These are phyloP conservation scores for Tanacetum coccineum DNA, from an alignment of 129 eudicot genomes.

Conservation along the genomic window DNA sequence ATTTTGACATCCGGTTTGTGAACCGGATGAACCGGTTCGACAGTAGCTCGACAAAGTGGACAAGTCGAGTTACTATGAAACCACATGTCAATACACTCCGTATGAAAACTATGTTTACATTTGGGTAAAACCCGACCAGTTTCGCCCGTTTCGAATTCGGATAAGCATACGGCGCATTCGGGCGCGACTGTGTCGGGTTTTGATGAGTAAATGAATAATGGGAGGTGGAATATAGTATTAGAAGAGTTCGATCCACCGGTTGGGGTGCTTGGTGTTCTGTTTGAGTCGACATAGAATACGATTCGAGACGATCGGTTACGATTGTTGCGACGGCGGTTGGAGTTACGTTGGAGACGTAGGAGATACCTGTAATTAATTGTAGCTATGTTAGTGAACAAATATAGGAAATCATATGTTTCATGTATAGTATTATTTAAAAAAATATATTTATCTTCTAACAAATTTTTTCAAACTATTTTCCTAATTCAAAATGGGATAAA, in stretches of 20 bases:
- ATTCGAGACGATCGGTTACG: slow-evolving; percentile 41
- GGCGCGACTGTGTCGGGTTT: slow-evolving; percentile 15
- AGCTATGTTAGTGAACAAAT: too few relatives aligned
- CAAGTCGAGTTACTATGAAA: slow-evolving; percentile 75
- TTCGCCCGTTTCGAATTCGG: slow-evolving; percentile 74
- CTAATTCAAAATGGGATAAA: too few relatives aligned
- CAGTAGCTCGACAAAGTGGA: slow-evolving; percentile 84
- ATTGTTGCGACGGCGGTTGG: slow-evolving; percentile 44
- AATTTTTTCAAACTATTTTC: too few relatives aligned
- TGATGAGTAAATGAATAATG: slow-evolving; percentile 41
- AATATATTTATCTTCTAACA: too few relatives aligned
- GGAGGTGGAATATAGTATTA: slow-evolving; percentile 52
- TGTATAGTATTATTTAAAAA: too few relatives aligned
- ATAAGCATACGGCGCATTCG: slow-evolving; percentile 91
- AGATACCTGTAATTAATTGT: slow-evolving; percentile 12
- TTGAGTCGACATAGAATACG: slow-evolving; percentile 42
- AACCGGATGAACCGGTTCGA: slow-evolving; percentile 33
- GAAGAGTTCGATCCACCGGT: slow-evolving; percentile 38
- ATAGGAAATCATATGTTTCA: too few relatives aligned
- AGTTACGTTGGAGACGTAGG: slow-evolving; percentile 43
- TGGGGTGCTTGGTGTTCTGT: not conserved
- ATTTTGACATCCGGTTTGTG: not conserved
- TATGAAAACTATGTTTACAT: slow-evolving; percentile 72
- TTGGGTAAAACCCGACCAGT: slow-evolving; percentile 66
- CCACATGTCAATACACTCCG: slow-evolving; percentile 92